phyloP scores from a whole-genome alignment of 306 rosid species.

The Fragaria ananassa region DNA sequence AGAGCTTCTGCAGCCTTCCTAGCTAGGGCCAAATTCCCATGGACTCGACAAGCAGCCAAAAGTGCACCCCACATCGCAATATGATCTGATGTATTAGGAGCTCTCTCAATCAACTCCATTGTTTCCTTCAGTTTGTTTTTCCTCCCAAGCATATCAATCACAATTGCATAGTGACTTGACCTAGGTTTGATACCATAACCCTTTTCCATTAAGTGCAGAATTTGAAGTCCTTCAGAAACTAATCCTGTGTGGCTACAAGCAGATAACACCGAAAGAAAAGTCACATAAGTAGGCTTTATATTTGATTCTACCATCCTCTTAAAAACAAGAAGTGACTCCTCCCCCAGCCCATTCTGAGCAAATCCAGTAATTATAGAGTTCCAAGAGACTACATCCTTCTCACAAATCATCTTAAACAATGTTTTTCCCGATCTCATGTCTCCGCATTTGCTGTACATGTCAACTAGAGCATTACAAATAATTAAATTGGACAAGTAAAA shows the following conservation, averaged over 20 bases:
- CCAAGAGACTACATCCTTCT: constrained; percentile 52
- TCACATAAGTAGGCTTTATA: constrained; percentile 50
- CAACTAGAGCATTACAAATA: constrained; percentile 48
- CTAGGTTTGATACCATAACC: constrained; percentile 38
- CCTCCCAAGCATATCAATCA: constrained; percentile 63
- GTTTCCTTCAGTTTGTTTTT: constrained; percentile 52
- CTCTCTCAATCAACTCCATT: constrained; percentile 41
- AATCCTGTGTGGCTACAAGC: constrained; percentile 64
- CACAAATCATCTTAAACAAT: constrained; percentile 38
- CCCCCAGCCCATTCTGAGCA: constrained; percentile 55
- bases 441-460: constrained; percentile 61
- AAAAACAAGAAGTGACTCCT: constrained; percentile 39
- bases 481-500: constrained; percentile 36
- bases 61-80: constrained; percentile 61
- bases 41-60: constrained; percentile 55
- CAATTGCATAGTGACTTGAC: constrained; percentile 50
- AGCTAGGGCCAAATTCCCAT: constrained; percentile 48
- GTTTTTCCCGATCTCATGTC: constrained; percentile 48
- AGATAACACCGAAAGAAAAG: constrained; percentile 54
- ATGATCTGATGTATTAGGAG: constrained; percentile 36
- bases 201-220: constrained; percentile 49
- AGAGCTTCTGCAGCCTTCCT: constrained; percentile 50
- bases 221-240: constrained; percentile 39
- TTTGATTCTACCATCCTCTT: constrained; percentile 53
- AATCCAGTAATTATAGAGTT: constrained; percentile 49